Conservation (phyloP, 805 yeast species). For the Priceomyces castillae region DNA sequence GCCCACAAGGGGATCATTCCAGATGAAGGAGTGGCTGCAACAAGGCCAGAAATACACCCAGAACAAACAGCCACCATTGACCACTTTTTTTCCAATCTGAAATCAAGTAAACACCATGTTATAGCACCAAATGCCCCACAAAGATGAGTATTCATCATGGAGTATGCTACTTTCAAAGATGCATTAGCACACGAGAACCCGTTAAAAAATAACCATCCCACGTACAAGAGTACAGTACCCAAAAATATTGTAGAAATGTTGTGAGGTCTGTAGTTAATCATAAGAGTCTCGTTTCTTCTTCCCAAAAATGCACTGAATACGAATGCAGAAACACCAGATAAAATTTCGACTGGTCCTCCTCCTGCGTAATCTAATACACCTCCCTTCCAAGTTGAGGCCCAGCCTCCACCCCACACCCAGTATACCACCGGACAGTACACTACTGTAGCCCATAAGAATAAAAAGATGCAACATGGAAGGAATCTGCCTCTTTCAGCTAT, state of each 20-base stretch:
- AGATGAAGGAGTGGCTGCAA: constrained; percentile 94
- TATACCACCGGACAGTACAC: constrained; percentile 94
- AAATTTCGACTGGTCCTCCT: constrained; percentile 95
- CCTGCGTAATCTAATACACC: constrained; percentile 97
- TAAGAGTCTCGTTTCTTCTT: constrained; percentile 66
- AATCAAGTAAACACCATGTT: constrained; percentile 90
- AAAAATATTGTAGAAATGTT: constrained; percentile 87
- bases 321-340: constrained; percentile 88
- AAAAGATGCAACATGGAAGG: constrained; percentile 76
- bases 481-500: constrained; percentile 88
- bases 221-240: constrained; percentile 85
- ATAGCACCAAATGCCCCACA: constrained; percentile 89
- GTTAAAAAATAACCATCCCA: constrained; percentile 96
- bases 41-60: constrained; percentile 92
- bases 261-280: constrained; percentile 91
- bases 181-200: constrained; percentile 87
- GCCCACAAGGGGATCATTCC: constrained; percentile 93
- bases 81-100: constrained; percentile 84
- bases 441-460: constrained; percentile 84
- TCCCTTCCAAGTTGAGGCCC: constrained; percentile 77
- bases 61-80: constrained; percentile 94
- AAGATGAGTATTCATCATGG: constrained; percentile 87
- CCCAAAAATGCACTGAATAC: constrained; percentile 82
- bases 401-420: constrained; percentile 96
- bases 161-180: constrained; percentile 77